Evolutionary conservation across 148 eudicot species (phyloP).

Genomic region (Salicornia ramosissima): DNA sequence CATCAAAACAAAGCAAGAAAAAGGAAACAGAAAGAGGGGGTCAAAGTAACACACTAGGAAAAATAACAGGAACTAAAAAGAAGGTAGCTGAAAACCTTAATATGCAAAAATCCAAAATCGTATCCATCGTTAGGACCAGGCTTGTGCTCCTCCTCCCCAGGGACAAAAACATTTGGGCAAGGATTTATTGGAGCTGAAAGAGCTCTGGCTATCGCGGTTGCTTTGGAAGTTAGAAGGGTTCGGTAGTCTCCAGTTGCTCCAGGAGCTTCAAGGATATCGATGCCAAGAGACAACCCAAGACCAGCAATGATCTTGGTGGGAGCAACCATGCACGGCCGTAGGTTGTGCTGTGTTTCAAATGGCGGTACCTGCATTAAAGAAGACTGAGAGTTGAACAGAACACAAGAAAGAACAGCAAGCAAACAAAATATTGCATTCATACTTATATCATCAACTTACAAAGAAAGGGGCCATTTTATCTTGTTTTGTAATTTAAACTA

Average conservation of each 20-base stretch:
- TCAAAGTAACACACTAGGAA: background rate
- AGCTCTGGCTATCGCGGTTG: conserved; percentile 81
- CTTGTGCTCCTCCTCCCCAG: conserved; percentile 84
- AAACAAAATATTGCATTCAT: background rate
- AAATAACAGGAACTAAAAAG: background rate
- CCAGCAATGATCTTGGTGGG: conserved; percentile 98
- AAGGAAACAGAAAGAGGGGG: no score
- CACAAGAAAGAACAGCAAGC: background rate
- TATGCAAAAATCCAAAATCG: conserved; percentile 96
- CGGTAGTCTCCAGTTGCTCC: conserved; percentile 97
- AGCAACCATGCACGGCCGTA: conserved; percentile 97
- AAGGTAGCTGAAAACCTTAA: conserved; percentile 50
- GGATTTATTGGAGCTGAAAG: conserved; percentile 69
- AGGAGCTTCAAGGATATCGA: conserved; percentile 95
- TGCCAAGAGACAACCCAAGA: conserved; percentile 87
- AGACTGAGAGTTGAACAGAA: background rate
- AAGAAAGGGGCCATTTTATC: background rate
- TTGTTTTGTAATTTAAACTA: background rate
- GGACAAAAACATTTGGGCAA: conserved; percentile 75
- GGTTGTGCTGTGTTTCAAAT: conserved; percentile 66
- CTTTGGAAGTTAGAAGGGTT: conserved; percentile 81
- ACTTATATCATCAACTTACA: background rate
- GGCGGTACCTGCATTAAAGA: conserved; percentile 57
- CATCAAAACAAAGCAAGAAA: no score
- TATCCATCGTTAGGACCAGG: conserved; percentile 77